phyloP scores from a whole-genome alignment of 495 filamentous ascomycete genomes.

The Aspergillus sparsus region DNA sequence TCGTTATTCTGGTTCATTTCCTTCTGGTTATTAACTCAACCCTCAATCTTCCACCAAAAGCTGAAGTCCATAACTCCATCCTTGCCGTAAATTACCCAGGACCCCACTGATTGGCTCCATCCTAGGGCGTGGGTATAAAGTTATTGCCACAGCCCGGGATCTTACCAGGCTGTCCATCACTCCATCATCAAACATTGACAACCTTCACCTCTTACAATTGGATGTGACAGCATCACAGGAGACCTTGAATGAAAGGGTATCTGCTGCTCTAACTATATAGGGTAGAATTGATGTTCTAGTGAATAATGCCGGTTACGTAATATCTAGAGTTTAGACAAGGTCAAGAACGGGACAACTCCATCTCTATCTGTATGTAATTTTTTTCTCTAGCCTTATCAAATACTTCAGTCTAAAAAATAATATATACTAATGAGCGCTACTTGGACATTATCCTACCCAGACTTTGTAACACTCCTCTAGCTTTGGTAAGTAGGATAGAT shows the following conservation, averaged over 20 bases:
- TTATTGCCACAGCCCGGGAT: slow-evolving; percentile 56
- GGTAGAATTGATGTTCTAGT: slow-evolving; percentile 49
- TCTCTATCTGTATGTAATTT: too few relatives aligned
- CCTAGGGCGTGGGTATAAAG: slow-evolving; percentile 51
- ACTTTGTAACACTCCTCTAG: too few relatives aligned
- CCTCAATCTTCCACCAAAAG: not conserved
- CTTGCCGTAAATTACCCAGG: too few relatives aligned
- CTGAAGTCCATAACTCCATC: slow-evolving; percentile 34
- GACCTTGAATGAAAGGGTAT: slow-evolving; percentile 36
- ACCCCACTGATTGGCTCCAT: too few relatives aligned
- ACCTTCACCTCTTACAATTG: slow-evolving; percentile 28
- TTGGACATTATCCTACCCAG: too few relatives aligned
- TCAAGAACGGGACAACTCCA: too few relatives aligned
- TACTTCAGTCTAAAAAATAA: too few relatives aligned
- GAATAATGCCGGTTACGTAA: slow-evolving; percentile 50
- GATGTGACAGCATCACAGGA: slow-evolving; percentile 41
- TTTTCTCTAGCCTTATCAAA: too few relatives aligned
- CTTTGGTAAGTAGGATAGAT: too few relatives aligned
- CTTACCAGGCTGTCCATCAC: slow-evolving; percentile 23
- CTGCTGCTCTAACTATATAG: slow-evolving; percentile 37
- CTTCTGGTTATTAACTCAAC: too few relatives aligned
- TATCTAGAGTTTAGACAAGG: slow-evolving; percentile 25
- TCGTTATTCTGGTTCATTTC: too few relatives aligned
- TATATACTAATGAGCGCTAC: too few relatives aligned
- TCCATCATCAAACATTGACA: slow-evolving; percentile 38